Base-by-base conservation (phyloP, 75 land plant genomes). In the Pseudotsuga menziesii region DNA sequence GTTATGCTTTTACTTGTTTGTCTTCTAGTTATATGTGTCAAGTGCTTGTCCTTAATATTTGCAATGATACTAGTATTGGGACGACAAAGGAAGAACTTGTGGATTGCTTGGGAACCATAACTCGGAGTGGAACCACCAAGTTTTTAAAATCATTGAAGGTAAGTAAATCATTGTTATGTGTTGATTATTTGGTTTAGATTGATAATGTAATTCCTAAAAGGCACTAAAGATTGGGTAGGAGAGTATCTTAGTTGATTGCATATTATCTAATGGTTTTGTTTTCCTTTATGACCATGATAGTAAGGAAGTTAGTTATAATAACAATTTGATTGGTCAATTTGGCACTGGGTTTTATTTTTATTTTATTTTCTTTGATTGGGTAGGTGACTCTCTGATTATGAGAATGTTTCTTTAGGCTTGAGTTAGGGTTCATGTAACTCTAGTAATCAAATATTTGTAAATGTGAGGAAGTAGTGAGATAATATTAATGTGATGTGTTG, bases 281-380 rank as follows among this genome's bases (percentile, higher is more conserved):
- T 74, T 74, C 11, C 13, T 25, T 6, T 80, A 23, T 60, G 36
- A 29, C 60, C 88, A 97, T 98, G 99, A 97, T 27, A 95, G 90
- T 82, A 88, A 97, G 83, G 99, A 95, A 61, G 86, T 89, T 73
- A 92, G 89, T 70, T 59, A 77, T 56, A 98, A 41, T 8, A 44
- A 74, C 82, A 94, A 97, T 80, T 85, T 97, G 75, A 97, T 97
- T 83, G 98, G 98, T 52, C 99, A 97, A 82, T 92, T 97, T 92
- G 99, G 99, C 83, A 95, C 94, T 35, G 99, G 99, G 27, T 97
- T 97, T 77, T 97, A 97, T 81, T 97, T 98, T 52, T 95, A 98
- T 14, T 97, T 97, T 74, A 83, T 97, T 52, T 98, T 97, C 44
- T 83, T 95, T 78, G 90, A 97, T 57, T 78, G 79, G 91, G 99